These are phyloP conservation scores for Paramecium sonneborni DNA, from an alignment of 73 alveolate species.

Conservation along the genomic window DNA sequence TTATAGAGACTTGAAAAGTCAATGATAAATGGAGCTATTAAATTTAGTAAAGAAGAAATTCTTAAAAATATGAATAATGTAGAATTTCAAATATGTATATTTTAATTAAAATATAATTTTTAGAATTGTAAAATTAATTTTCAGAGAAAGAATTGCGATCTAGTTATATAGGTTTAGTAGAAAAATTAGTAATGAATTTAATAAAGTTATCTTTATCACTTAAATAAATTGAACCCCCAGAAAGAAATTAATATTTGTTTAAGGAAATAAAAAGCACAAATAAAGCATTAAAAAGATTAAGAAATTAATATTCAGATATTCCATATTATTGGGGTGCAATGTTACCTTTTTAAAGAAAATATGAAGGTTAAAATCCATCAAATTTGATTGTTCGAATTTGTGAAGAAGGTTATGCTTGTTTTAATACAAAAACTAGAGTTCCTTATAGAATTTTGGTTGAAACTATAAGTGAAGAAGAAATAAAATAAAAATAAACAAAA, in stretches of 20 bases:
- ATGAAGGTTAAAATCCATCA: slow-evolving; percentile 21
- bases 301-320: not conserved
- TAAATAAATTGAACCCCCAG: slow-evolving; percentile 1
- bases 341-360: slow-evolving; percentile 36
- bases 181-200: slow-evolving; percentile 17
- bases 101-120: not conserved
- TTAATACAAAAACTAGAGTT: slow-evolving; percentile 89
- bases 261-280: slow-evolving; percentile 9
- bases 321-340: slow-evolving; percentile 51
- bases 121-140: slow-evolving; percentile 8
- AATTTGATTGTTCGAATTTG: slow-evolving; percentile 76
- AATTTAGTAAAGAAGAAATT: slow-evolving; percentile 26
- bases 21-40: slow-evolving; percentile 39
- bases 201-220: slow-evolving; percentile 15
- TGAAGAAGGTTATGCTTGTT: slow-evolving; percentile 79
- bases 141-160: slow-evolving; percentile 24
- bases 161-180: not conserved
- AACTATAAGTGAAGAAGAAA: slow-evolving; percentile 52
- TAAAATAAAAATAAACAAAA: not conserved
- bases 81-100: slow-evolving; percentile 31
- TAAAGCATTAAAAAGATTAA: not conserved
- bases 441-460: slow-evolving; percentile 81
- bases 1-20: slow-evolving; percentile 33
- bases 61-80: slow-evolving; percentile 31
- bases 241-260: not conserved